A percentile compares a stretch with the other conserved stretches of the same genome.
Conservation (phyloP, 352 stramenopile species). For the Pythium brachiatum region DNA sequence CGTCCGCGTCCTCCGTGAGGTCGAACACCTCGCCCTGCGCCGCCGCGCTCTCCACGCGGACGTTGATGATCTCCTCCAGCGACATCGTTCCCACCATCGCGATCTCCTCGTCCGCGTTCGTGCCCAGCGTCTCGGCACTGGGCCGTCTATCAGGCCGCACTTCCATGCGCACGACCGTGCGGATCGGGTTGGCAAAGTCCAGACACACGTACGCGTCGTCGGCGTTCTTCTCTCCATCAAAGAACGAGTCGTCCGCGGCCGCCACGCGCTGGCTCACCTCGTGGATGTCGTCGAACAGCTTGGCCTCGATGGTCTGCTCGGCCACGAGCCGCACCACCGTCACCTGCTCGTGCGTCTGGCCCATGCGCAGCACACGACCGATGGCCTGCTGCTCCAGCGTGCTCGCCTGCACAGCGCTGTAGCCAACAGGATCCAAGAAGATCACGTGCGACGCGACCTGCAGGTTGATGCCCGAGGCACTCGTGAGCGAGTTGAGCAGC, state of each 20-base stretch:
- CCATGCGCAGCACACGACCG: conserved; percentile 82
- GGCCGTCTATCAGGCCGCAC: conserved; percentile 28
- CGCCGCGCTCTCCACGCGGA: conserved; percentile 44
- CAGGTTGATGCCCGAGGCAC: conserved; percentile 82
- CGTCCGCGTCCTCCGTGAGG: conserved; percentile 54
- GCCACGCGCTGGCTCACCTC: conserved; percentile 36
- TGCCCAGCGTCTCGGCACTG: conserved; percentile 16
- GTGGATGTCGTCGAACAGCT: conserved; percentile 78
- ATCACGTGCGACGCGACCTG: conserved; percentile 82
- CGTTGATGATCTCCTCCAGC: conserved; percentile 69
- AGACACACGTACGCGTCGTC: conserved; percentile 56
- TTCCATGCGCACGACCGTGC: conserved; percentile 61
- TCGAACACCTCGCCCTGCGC: conserved; percentile 65
- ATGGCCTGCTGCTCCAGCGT: conserved; percentile 82
- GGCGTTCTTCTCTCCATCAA: conserved; percentile 49
- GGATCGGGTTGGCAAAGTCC: conserved; percentile 51
- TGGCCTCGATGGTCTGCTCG: conserved; percentile 67
- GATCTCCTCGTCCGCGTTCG: conserved; percentile 50
- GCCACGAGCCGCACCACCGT: conserved; percentile 74
- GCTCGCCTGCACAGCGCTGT: conserved; percentile 64
- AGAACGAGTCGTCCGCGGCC: conserved; percentile 59
- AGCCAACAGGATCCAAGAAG: conserved; percentile 76
- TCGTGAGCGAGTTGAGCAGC: conserved; percentile 78
- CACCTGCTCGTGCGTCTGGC: conserved; percentile 68
- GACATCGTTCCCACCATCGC: conserved; percentile 70